Percentiles rank a stretch among this genome's conserved stretches.
These are phyloP conservation scores for Syzygium oleosum DNA, from an alignment of 345 rosid genomes.

Conservation along the genomic window DNA sequence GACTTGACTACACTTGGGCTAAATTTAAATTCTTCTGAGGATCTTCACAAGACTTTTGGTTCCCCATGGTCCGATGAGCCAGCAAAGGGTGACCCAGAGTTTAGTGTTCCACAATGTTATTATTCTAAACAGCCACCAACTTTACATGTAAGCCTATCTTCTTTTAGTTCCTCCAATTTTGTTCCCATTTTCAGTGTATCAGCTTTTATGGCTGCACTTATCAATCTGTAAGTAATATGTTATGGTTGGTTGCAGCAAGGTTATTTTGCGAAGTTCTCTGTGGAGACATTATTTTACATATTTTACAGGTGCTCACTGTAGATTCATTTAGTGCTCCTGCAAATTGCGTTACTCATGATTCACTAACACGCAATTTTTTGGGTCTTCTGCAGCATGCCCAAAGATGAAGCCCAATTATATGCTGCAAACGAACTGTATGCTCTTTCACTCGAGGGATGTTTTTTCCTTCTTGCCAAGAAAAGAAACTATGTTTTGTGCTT, in stretches of 20 bases:
- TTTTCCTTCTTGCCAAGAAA: neutral
- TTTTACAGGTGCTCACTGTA: conserved; percentile 66
- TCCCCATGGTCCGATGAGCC: conserved; percentile 99
- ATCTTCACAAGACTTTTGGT: conserved; percentile 94
- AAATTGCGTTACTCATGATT: neutral
- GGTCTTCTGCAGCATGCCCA: conserved; percentile 74
- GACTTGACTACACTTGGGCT: conserved; percentile 91
- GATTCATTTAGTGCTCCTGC: neutral
- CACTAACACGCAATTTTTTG: neutral
- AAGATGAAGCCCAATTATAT: conserved; percentile 84
- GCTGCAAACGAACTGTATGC: conserved; percentile 97
- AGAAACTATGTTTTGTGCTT: neutral
- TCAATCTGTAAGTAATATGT: neutral
- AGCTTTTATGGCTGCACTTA: neutral
- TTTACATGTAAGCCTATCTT: conserved; percentile 45
- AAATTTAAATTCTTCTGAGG: conserved; percentile 84
- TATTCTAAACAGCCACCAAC: conserved; percentile 82
- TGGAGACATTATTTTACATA: conserved; percentile 69
- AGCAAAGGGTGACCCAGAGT: conserved; percentile 88
- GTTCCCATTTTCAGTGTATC: neutral
- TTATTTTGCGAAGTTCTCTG: conserved; percentile 65
- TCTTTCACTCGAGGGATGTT: neutral
- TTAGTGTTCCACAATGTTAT: conserved; percentile 86
- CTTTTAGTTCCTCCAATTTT: neutral
- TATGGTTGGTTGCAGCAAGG: conserved; percentile 58